Evolutionary conservation across 1,139 yeast genomes (phyloP).

Genomic region (Petasospora fabianii): DNA sequence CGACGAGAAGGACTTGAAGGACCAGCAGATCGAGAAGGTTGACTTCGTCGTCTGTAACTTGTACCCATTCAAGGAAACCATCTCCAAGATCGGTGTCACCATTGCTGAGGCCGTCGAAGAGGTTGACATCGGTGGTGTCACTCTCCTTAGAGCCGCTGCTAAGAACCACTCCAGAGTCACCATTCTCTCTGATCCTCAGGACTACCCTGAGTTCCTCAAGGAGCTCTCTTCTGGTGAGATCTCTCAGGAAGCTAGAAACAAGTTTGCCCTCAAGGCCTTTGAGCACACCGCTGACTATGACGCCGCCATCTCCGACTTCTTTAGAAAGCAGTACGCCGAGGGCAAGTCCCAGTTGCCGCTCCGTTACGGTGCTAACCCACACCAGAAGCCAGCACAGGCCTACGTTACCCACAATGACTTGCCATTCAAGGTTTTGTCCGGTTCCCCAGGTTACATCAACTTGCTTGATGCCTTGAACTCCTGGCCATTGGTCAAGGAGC

Average conservation of each 20-base stretch:
- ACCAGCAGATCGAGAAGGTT: slow-evolving; percentile 89
- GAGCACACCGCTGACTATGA: slow-evolving; percentile 99
- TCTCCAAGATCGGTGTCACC: slow-evolving; percentile 92
- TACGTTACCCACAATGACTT: slow-evolving; percentile 77
- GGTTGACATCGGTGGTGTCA: slow-evolving; percentile 97
- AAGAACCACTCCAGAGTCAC: slow-evolving; percentile 96
- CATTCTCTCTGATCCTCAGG: slow-evolving; percentile 89
- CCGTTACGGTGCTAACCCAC: slow-evolving; percentile 98
- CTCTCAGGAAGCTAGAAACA: slow-evolving; percentile 70
- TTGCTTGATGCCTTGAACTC: slow-evolving; percentile 94
- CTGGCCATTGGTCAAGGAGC: slow-evolving; percentile 97
- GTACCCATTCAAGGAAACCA: slow-evolving; percentile 97
- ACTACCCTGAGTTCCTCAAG: slow-evolving; percentile 80
- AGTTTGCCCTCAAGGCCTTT: slow-evolving; percentile 90
- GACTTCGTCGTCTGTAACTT: slow-evolving; percentile 96
- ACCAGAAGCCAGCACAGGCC: slow-evolving; percentile 98
- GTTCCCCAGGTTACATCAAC: slow-evolving; percentile 97
- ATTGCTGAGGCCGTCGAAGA: slow-evolving; percentile 98
- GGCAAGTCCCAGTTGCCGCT: slow-evolving; percentile 84
- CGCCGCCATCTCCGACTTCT: slow-evolving; percentile 90
- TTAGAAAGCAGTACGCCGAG: slow-evolving; percentile 95
- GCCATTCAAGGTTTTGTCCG: slow-evolving; percentile 90
- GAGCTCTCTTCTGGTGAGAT: slow-evolving; percentile 76
- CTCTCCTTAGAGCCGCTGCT: slow-evolving; percentile 96
- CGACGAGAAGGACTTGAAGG: slow-evolving; percentile 82